A percentile compares a stretch with the other conserved stretches of the same genome.
phyloP scores from a whole-genome alignment of 2,329 filamentous ascomycete genomes.

The Fusarium piperis region DNA sequence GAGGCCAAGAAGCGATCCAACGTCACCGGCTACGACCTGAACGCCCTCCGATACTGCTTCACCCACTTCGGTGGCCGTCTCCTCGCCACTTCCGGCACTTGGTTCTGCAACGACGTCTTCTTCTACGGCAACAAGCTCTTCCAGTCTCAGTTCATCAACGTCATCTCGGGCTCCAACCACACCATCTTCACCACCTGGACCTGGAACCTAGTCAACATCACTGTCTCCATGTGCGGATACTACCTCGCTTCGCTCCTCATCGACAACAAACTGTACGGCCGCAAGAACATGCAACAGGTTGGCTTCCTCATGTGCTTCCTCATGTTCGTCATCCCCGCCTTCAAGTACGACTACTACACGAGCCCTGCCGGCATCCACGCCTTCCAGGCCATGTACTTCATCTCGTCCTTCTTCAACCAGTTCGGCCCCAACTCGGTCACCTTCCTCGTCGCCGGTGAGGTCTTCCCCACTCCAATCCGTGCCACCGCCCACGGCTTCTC shows the following conservation, averaged over 20 bases:
- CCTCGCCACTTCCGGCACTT: slow-evolving; percentile 84
- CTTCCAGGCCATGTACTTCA: slow-evolving; percentile 99
- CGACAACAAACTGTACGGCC: slow-evolving; percentile 95
- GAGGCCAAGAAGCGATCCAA: slow-evolving; percentile 85
- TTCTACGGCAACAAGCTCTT: slow-evolving; percentile 99
- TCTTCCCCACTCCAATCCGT: slow-evolving; percentile 94
- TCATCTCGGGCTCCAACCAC: slow-evolving; percentile 74
- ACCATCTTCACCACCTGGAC: slow-evolving; percentile 89
- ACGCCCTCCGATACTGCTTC: slow-evolving; percentile 81
- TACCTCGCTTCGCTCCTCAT: slow-evolving; percentile 89
- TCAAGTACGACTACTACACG: slow-evolving; percentile 87
- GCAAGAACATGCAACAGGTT: slow-evolving; percentile 95
- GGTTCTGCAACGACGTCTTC: slow-evolving; percentile 98
- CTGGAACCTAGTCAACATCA: slow-evolving; percentile 92
- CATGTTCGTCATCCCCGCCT: slow-evolving; percentile 91
- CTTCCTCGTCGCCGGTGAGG: slow-evolving; percentile 94
- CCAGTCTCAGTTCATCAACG: slow-evolving; percentile 87
- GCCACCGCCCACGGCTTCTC: slow-evolving; percentile 94
- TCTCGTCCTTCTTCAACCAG: slow-evolving; percentile 99
- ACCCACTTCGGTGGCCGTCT: slow-evolving; percentile 87
- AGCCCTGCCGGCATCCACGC: slow-evolving; percentile 74
- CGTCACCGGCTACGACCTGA: slow-evolving; percentile 92
- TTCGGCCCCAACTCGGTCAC: slow-evolving; percentile 97
- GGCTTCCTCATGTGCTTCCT: slow-evolving; percentile 94
- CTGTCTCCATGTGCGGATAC: slow-evolving; percentile 87